phyloP scores from a whole-genome alignment of 129 eudicot species.

The Tagetes erecta region DNA sequence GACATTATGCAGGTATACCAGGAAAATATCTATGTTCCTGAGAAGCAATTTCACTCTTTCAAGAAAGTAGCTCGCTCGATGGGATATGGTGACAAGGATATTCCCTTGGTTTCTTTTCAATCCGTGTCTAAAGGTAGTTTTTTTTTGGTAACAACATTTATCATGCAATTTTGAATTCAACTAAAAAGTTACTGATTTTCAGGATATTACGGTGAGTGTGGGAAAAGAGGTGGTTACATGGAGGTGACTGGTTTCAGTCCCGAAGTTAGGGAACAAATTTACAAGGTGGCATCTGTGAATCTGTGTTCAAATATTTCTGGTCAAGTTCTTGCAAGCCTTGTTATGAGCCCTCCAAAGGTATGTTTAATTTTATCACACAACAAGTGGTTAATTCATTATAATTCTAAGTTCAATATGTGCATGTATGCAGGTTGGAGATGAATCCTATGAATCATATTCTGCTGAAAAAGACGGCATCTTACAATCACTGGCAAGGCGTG shows the following conservation, averaged over 20 bases:
- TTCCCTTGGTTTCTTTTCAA: slow-evolving; percentile 88
- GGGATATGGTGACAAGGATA: slow-evolving; percentile 93
- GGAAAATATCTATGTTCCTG: slow-evolving; percentile 85
- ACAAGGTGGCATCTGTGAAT: slow-evolving; percentile 93
- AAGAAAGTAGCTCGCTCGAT: slow-evolving; percentile 88
- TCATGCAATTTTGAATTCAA: not conserved
- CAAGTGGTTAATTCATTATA: not conserved
- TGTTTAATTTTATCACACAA: not conserved
- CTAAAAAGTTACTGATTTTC: not conserved
- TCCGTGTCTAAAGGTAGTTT: slow-evolving; percentile 90
- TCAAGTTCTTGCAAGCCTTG: slow-evolving; percentile 95
- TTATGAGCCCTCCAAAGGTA: slow-evolving; percentile 98
- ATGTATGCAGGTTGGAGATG: slow-evolving; percentile 87
- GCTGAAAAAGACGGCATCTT: slow-evolving; percentile 88
- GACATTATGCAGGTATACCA: slow-evolving; percentile 73
- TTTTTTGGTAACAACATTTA: not conserved
- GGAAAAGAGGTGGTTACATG: slow-evolving; percentile 99
- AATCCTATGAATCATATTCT: slow-evolving; percentile 72
- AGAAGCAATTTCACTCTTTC: slow-evolving; percentile 88
- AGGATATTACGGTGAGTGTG: slow-evolving; percentile 98
- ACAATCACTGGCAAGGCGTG: slow-evolving; percentile 86
- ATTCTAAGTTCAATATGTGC: slow-evolving; percentile 14
- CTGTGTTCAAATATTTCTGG: slow-evolving; percentile 93
- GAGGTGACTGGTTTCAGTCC: slow-evolving; percentile 96
- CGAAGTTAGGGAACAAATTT: slow-evolving; percentile 86